Evolutionary conservation across 805 yeast genomes (phyloP).

Genomic region (Brettanomyces naardenensis): DNA sequence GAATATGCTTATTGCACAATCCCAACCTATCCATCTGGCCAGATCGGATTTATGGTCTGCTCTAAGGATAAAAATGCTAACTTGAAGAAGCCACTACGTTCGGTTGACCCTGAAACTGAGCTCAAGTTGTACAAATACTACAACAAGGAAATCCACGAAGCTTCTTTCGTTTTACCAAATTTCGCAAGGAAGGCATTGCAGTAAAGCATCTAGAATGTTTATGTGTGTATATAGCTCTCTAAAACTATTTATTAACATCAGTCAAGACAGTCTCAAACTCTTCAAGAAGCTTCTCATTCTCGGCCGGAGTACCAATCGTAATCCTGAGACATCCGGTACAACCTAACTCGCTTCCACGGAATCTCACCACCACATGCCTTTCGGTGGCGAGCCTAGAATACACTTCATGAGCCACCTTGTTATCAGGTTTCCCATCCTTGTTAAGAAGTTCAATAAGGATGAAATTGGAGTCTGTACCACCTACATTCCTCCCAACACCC

Average conservation of each 20-base stretch:
- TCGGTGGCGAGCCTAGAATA: slow-evolving; percentile 66
- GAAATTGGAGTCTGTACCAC: slow-evolving; percentile 85
- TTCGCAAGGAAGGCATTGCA: slow-evolving; percentile 56
- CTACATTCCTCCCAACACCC: slow-evolving; percentile 67
- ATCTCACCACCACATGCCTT: slow-evolving; percentile 78
- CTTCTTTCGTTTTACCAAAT: slow-evolving; percentile 86
- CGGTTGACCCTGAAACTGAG: slow-evolving; percentile 55
- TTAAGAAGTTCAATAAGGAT: slow-evolving; percentile 65
- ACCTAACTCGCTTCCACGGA: slow-evolving; percentile 83
- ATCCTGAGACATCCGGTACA: slow-evolving; percentile 84
- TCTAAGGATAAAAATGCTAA: slow-evolving; percentile 61
- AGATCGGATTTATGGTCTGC: slow-evolving; percentile 97
- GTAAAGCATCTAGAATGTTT: background rate
- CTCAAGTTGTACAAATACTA: slow-evolving; percentile 68
- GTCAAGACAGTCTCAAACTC: slow-evolving; percentile 18
- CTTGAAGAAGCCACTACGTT: slow-evolving; percentile 64
- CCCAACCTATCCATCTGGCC: slow-evolving; percentile 97
- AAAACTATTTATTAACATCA: background rate
- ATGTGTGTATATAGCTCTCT: background rate
- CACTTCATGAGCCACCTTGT: slow-evolving; percentile 54
- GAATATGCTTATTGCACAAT: slow-evolving; percentile 88
- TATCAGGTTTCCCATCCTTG: slow-evolving; percentile 54
- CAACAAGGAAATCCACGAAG: slow-evolving; percentile 74
- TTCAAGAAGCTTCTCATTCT: slow-evolving; percentile 51
- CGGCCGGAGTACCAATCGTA: slow-evolving; percentile 77